Conservation (phyloP, 2,329 filamentous ascomycete genomes). For the Nemania serpens region DNA sequence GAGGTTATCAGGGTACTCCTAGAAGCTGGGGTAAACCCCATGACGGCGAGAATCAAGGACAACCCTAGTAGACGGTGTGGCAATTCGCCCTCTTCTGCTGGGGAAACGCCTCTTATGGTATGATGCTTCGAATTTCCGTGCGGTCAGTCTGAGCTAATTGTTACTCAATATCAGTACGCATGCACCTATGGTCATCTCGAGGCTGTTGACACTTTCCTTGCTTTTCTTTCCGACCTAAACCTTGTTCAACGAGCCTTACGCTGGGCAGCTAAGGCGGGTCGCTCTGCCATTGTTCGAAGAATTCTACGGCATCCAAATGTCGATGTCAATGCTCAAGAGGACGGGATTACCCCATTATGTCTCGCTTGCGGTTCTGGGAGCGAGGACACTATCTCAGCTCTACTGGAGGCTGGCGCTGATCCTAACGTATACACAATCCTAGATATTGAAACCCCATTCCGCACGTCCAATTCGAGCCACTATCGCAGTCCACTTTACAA, state of each 20-base stretch:
- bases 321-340: not conserved
- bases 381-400: constrained; percentile 5
- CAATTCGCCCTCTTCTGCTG: not conserved
- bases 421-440: constrained; percentile 2
- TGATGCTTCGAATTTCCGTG: not conserved
- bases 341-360: not conserved
- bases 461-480: too few species aligned
- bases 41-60: constrained; percentile 7
- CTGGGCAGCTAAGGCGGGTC: not conserved
- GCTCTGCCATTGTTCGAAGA: constrained; percentile 4
- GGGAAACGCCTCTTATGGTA: constrained; percentile 11
- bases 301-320: constrained; percentile 7
- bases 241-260: not conserved
- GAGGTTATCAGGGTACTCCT: constrained; percentile 6
- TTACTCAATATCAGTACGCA: constrained; percentile 4
- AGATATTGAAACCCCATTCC: not conserved
- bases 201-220: constrained; percentile 10
- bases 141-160: not conserved
- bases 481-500: not conserved
- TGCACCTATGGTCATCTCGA: constrained; percentile 11
- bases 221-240: constrained; percentile 5
- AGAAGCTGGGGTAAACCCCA: constrained; percentile 6
- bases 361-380: constrained; percentile 2
- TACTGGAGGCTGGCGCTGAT: constrained; percentile 14
- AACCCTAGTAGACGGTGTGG: not conserved